Percentiles rank a stretch among this genome's conserved stretches.
phyloP scores from a whole-genome alignment of 495 filamentous ascomycete genomes.

The Daldinia bambusicola region DNA sequence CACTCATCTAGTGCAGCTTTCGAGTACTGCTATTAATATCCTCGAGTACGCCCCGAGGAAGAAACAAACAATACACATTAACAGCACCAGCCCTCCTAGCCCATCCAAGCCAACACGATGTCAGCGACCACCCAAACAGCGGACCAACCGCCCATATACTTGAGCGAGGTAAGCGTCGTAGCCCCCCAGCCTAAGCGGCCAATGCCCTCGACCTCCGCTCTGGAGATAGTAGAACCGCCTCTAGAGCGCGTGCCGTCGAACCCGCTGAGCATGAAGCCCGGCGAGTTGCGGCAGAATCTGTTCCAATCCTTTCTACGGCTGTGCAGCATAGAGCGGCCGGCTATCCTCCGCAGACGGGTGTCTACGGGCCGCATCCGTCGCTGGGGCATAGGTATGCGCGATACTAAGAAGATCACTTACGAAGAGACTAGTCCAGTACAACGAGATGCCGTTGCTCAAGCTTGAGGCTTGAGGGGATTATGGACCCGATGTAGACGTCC shows the following conservation, averaged over 20 bases:
- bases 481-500: not conserved
- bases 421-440: not conserved
- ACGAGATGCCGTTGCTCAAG: not conserved
- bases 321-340: not conserved
- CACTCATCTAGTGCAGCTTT: not conserved
- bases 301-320: not conserved
- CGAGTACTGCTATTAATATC: not conserved
- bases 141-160: not conserved
- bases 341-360: not conserved
- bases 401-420: not conserved
- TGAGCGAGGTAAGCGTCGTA: not conserved
- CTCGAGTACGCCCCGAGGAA: not conserved
- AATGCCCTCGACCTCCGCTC: not conserved
- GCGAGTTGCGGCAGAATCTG: not conserved
- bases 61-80: not conserved
- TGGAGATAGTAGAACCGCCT: not conserved
- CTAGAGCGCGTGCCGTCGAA: not conserved
- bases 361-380: slow-evolving; percentile 1
- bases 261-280: not conserved
- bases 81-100: not conserved
- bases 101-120: not conserved
- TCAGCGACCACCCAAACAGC: not conserved
- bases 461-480: not conserved
- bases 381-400: not conserved
- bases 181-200: not conserved